phyloP scores from a whole-genome alignment of 352 stramenopile species.

The Phytopythium boreale region DNA sequence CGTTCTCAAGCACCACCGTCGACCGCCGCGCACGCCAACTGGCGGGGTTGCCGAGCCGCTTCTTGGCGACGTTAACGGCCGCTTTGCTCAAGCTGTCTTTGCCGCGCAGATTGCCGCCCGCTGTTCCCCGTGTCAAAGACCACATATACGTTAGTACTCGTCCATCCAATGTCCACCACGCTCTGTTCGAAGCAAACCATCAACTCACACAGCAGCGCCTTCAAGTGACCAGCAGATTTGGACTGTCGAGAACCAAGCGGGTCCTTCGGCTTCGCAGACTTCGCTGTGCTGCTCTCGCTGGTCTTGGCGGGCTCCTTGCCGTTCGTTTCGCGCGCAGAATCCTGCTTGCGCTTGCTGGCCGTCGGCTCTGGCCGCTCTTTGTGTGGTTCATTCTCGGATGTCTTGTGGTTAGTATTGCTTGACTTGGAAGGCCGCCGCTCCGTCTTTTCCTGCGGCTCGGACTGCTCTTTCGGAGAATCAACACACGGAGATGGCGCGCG shows the following conservation, averaged over 20 bases:
- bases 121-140: constrained; percentile 12
- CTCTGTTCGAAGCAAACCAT: not conserved
- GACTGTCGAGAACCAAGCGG: constrained; percentile 17
- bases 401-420: not conserved
- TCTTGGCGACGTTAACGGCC: constrained; percentile 19
- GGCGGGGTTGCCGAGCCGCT: constrained; percentile 31
- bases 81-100: constrained; percentile 40
- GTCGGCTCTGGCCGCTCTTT: constrained; percentile 1
- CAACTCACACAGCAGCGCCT: constrained; percentile 47
- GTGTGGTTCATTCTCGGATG: constrained; percentile 8
- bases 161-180: not conserved
- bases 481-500: not conserved
- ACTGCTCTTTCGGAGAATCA: not conserved
- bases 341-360: not conserved
- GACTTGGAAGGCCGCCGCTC: not conserved
- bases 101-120: constrained; percentile 19
- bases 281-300: constrained; percentile 1
- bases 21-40: constrained; percentile 48
- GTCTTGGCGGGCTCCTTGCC: not conserved
- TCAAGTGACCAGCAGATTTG: constrained; percentile 62
- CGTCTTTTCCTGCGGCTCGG: not conserved
- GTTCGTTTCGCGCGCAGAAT: not conserved
- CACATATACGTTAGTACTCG: not conserved
- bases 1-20: constrained; percentile 43
- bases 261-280: not conserved